A percentile compares a stretch with the other conserved stretches of the same genome.
Conservation (phyloP, 345 rosid species). For the Mallotus nudiflorus region DNA sequence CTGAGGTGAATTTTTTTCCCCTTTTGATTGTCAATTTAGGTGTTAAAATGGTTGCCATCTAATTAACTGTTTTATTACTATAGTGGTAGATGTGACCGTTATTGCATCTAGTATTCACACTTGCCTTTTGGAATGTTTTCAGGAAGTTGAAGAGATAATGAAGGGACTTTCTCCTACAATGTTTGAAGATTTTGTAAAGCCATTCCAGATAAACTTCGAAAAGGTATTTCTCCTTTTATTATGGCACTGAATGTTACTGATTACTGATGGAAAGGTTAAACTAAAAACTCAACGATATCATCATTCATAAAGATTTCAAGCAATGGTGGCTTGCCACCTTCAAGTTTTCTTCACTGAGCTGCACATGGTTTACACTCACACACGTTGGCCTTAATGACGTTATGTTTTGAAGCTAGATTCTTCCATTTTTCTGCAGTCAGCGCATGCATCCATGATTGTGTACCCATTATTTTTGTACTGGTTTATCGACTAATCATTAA, state of each 20-base stretch:
- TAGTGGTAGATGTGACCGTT: neutral
- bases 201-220: constrained; percentile 67
- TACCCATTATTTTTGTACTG: neutral
- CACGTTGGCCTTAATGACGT: too few species aligned
- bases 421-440: neutral
- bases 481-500: neutral
- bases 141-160: constrained; percentile 86
- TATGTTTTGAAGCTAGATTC: too few species aligned
- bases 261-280: neutral
- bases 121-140: constrained; percentile 9
- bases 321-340: neutral
- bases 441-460: neutral
- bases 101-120: neutral
- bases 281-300: neutral
- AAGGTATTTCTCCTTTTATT: constrained; percentile 50
- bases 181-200: constrained; percentile 90
- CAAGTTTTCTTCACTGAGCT: neutral
- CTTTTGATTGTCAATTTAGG: neutral
- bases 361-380: too few species aligned
- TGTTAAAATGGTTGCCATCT: neutral
- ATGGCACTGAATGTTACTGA: neutral
- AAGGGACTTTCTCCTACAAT: constrained; percentile 59
- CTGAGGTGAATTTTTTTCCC: neutral
- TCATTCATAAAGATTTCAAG: neutral
- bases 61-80: neutral